Base-by-base conservation (phyloP, 352 stramenopile genomes). In the Pythium rishiriense region DNA sequence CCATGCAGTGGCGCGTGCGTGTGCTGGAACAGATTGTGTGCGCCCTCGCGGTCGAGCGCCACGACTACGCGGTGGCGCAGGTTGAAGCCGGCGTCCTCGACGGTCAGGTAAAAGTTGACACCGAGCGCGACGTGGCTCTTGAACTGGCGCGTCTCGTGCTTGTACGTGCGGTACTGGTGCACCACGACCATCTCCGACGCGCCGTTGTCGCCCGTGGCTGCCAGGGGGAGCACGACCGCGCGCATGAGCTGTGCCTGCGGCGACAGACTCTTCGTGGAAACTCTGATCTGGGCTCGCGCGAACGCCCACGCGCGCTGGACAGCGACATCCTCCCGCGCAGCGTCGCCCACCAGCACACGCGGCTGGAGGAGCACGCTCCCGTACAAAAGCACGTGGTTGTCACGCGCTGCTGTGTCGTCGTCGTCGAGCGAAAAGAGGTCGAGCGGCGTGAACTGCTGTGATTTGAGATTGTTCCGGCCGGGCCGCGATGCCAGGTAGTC, bases 21-120 rank as follows among this genome's bases (percentile, higher is more conserved):
- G 68, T 95, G 81, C 58, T 92, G 79, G 42, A 92, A 85, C 4
- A 93, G 37, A 62, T 85, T 88, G 71, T 93, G 74, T 6, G 72
- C 68, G 42, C 76, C 70, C 51, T 95, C 86, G 29, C 85, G 84
- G 60, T 95, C 85, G 9, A 91, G 62, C 3, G 75, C 77, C 19
- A 95, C 76, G 42, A 89, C 81, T 0, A 90, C 72, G 21, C 71
- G 75, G 55, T 94, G 84, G 25, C 45, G 74, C 25, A 77, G 68
- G 58, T 81, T 76, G 54, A 85, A 84, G 37, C 73, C 74, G 6
- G 39, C 26, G 64, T 92, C 86, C 22, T 85, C 72, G 31, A 94
- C 64, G 50, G 75, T 90, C 58, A 94, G 61, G 70, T 85, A 81
- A 33, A 81, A 85, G 63, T 91, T 91, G 52, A 77, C 64, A 10